phyloP scores from a whole-genome alignment of 176 grass and related monocot genomes.

The Oryza meridionalis region DNA sequence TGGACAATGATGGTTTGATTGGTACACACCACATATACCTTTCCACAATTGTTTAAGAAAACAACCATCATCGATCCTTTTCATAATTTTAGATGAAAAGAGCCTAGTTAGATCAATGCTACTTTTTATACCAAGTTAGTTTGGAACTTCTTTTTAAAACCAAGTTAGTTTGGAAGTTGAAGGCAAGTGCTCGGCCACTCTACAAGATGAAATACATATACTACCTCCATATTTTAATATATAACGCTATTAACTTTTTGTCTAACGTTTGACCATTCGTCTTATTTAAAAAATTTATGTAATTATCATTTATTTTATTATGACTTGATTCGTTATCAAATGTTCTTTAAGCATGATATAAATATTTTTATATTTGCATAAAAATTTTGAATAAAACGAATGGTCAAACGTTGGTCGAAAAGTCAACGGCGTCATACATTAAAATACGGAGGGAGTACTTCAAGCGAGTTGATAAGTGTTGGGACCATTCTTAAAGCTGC shows the following conservation, averaged over 20 bases:
- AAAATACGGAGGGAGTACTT: too few relatives aligned
- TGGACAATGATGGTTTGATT: background rate
- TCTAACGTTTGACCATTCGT: too few relatives aligned
- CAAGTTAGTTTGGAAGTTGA: conserved; percentile 20
- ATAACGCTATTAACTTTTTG: too few relatives aligned
- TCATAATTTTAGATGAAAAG: background rate
- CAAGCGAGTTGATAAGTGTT: background rate
- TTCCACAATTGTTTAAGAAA: conserved; percentile 6
- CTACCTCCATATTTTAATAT: too few relatives aligned
- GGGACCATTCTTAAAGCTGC: background rate
- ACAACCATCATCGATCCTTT: background rate
- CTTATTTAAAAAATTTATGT: too few relatives aligned
- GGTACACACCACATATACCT: background rate
- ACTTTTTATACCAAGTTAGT: background rate
- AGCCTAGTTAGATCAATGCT: background rate
- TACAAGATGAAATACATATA: background rate
- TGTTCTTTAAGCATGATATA: too few relatives aligned
- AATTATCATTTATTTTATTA: too few relatives aligned
- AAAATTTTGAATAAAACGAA: too few relatives aligned
- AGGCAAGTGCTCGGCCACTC: background rate
- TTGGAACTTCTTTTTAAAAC: background rate
- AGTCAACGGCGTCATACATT: too few relatives aligned
- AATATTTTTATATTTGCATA: too few relatives aligned
- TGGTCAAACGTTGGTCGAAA: too few relatives aligned
- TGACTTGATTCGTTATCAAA: too few relatives aligned